phyloP scores from a whole-genome alignment of 805 yeast species.

The Metschnikowia colocasiae region DNA sequence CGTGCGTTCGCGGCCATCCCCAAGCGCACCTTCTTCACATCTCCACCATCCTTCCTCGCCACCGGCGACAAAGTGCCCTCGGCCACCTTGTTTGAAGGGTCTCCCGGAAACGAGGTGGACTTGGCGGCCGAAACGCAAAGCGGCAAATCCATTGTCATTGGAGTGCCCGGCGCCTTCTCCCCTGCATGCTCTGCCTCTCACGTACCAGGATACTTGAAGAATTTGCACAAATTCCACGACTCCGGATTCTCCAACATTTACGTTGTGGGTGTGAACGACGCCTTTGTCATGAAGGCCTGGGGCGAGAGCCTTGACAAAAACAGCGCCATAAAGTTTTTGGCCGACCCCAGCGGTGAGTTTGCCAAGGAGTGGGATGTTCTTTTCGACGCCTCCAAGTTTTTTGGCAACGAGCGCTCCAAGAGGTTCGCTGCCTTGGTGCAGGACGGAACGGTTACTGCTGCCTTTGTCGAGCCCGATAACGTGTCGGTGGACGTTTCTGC shows the following conservation, averaged over 20 bases:
- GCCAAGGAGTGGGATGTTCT: conserved; percentile 58
- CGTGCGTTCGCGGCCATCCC: neutral
- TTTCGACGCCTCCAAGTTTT: conserved; percentile 72
- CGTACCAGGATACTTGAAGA: conserved; percentile 67
- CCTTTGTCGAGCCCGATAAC: conserved; percentile 79
- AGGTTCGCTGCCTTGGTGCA: conserved; percentile 75
- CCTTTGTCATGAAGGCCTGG: conserved; percentile 86
- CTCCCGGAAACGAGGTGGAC: conserved; percentile 62
- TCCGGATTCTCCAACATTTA: conserved; percentile 65
- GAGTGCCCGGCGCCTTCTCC: conserved; percentile 65
- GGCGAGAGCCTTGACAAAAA: conserved; percentile 38
- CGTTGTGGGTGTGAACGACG: conserved; percentile 79
- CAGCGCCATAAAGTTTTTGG: conserved; percentile 52
- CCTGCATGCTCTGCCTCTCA: conserved; percentile 73
- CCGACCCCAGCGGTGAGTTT: conserved; percentile 79
- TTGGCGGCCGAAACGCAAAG: conserved; percentile 44
- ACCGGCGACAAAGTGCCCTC: conserved; percentile 65
- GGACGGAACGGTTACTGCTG: conserved; percentile 64
- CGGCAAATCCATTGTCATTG: conserved; percentile 51
- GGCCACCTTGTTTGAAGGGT: conserved; percentile 50
- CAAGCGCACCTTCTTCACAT: conserved; percentile 16
- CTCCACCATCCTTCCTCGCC: conserved; percentile 30
- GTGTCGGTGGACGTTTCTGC: conserved; percentile 58
- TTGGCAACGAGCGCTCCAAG: conserved; percentile 72
- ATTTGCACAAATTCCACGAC: conserved; percentile 47